These are phyloP conservation scores for Mycosarcoma mackinlayi DNA, from an alignment of 1,284 basidiomycete species.

Conservation along the genomic window DNA sequence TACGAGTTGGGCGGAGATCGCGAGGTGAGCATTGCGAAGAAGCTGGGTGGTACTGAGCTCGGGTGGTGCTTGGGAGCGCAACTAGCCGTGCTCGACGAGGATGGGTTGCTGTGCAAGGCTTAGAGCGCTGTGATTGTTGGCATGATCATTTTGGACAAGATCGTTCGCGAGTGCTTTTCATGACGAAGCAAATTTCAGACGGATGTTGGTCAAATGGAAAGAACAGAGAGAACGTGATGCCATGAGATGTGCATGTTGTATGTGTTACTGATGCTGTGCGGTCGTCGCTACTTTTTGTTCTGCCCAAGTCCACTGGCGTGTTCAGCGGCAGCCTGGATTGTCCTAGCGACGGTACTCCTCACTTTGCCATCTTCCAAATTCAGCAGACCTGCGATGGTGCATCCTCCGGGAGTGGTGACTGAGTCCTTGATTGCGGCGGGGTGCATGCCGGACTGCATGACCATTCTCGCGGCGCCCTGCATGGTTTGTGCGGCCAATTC, in stretches of 20 bases:
- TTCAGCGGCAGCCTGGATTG: constrained; percentile 77
- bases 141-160: neutral
- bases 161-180: no score
- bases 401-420: constrained; percentile 97
- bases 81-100: constrained; percentile 58
- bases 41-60: constrained; percentile 88
- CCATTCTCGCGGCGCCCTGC: constrained; percentile 97
- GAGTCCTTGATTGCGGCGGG: constrained; percentile 97
- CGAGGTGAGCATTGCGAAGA: constrained; percentile 74
- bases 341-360: constrained; percentile 92
- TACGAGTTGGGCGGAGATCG: constrained; percentile 73
- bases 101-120: constrained; percentile 55
- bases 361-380: constrained; percentile 94
- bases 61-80: constrained; percentile 90
- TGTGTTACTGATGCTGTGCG: neutral
- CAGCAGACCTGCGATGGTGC: constrained; percentile 95
- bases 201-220: no score
- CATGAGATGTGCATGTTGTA: neutral
- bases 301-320: constrained; percentile 65
- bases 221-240: neutral
- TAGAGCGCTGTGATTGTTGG: neutral
- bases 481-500: constrained; percentile 96
- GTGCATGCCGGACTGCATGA: constrained; percentile 84
- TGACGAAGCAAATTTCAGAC: no score
- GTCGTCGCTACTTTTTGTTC: constrained; percentile 27